Evolutionary conservation across 345 rosid species (phyloP).

Genomic region (Brassica juncea): DNA sequence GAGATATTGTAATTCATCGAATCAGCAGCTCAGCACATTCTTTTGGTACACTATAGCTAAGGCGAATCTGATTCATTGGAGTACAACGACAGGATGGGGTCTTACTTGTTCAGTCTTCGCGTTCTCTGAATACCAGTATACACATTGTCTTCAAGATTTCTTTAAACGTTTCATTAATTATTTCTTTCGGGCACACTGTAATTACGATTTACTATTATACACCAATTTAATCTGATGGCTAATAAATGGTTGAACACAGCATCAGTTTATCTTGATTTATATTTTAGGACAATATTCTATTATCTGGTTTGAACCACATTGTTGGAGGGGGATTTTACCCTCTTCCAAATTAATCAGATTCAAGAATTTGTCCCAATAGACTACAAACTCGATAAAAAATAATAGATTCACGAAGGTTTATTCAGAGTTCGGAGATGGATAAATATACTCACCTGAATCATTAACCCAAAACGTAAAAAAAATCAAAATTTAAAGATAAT

Average conservation of each 20-base stretch:
- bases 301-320: not conserved
- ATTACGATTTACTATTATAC: not conserved
- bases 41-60: slow-evolving; percentile 12
- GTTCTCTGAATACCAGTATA: not conserved
- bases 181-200: not conserved
- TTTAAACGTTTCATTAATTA: not conserved
- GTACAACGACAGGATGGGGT: slow-evolving; percentile 9
- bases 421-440: too few relatives aligned
- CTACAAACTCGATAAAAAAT: too few relatives aligned
- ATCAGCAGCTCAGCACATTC: not conserved
- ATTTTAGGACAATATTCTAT: not conserved
- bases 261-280: not conserved
- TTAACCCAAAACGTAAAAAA: too few relatives aligned
- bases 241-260: not conserved
- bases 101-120: slow-evolving; percentile 7
- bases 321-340: too few relatives aligned
- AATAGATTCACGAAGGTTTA: too few relatives aligned
- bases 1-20: not conserved
- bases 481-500: too few relatives aligned
- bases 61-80: slow-evolving; percentile 27
- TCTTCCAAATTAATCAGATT: too few relatives aligned
- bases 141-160: not conserved
- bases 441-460: too few relatives aligned
- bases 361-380: too few relatives aligned
- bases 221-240: not conserved